Conservation (phyloP, 352 stramenopile genomes). For the Blastocystis sp. region DNA sequence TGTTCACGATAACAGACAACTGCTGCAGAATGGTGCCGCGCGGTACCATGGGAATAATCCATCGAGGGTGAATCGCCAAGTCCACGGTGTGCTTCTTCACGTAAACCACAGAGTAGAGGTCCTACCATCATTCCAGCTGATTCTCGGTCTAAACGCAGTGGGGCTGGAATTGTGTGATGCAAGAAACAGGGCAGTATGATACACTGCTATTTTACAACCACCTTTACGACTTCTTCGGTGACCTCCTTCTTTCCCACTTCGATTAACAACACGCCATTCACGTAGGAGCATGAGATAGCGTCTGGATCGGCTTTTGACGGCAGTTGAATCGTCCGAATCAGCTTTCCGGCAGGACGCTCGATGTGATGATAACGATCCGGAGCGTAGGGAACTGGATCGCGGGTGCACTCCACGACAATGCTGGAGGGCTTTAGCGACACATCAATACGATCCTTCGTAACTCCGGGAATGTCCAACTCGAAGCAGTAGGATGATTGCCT, state of each 20-base stretch:
- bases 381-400: not conserved
- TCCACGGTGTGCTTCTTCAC: constrained; percentile 71
- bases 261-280: constrained; percentile 3
- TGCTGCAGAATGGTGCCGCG: constrained; percentile 77
- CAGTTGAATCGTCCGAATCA: constrained; percentile 40
- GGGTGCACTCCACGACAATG: constrained; percentile 46
- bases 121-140: constrained; percentile 20
- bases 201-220: constrained; percentile 11
- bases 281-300: constrained; percentile 26
- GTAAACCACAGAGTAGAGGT: not conserved
- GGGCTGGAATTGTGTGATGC: not conserved
- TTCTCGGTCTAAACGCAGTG: too few species aligned
- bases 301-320: constrained; percentile 32
- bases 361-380: not conserved
- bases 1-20: constrained; percentile 78
- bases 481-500: not conserved
- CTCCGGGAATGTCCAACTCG: constrained; percentile 24
- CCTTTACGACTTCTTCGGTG: not conserved
- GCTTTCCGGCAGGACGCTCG: constrained; percentile 13
- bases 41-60: constrained; percentile 81
- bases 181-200: not conserved
- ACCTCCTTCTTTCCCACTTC: not conserved
- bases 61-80: constrained; percentile 78
- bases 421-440: constrained; percentile 18
- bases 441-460: constrained; percentile 43